Evolutionary conservation across 164 flowering plant genomes (phyloP), one percentile per base, ranked within the genome.

Genomic region (Cinnamomum micranthum): DNA sequence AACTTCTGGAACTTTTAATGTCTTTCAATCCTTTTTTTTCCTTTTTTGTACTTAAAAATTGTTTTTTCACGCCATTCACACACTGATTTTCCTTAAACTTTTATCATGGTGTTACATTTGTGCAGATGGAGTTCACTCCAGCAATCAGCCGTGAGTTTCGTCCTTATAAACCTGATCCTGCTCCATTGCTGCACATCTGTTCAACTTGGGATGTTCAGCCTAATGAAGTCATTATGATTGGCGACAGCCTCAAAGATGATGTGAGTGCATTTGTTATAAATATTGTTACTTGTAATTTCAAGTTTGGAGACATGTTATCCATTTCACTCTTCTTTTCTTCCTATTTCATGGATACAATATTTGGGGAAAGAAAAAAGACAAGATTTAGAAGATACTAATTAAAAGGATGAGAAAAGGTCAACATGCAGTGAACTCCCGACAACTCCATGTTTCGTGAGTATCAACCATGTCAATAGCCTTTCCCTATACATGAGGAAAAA

Each of bases 221-320:
- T 25, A 74, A 78, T 82, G 95, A 95, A 85, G 94, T 92, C 55
- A 87, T 95, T 69, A 95, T 95, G 98, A 77, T 95, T 79, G 99
- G 98, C 6, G 99, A 95, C 79, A 90, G 98, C 86, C 94, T 93
- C 47, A 90, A 88, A 83, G 99, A 95, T 85, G 99, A 95, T 80
- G 97, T 91, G 80, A 87, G 93, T 85, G 12, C 50, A 3, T 71
- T 31, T 58, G 20, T 59, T 31, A 17, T 28, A 28, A 33, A 28
- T 71, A 2, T 25, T 28, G 60, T 23, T 71, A 12, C 4, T 17
- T 67, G 9, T 31, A 33, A 13, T 33, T 31, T 67, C 35, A 66
- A 28, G 20, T 4, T 25, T 67, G 20, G 4, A 25, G 69, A 31
- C 9, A 67, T 28, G 47, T 15, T 13, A 67, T 19, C 35, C 50